Base-by-base conservation (phyloP, 805 yeast genomes). In the Grigorovia jiainica region DNA sequence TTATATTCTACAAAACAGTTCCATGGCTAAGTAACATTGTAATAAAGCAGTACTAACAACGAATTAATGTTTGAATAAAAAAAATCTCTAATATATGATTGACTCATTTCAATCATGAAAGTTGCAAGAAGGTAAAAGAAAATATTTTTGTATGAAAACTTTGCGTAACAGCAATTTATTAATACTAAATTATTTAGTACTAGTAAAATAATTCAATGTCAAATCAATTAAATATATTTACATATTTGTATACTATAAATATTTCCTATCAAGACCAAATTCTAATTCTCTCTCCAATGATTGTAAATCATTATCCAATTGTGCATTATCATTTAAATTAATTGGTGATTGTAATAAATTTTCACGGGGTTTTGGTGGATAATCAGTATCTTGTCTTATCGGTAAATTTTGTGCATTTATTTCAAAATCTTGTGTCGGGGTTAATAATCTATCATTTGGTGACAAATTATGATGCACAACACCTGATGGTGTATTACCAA, bases 281-380 rank as follows among this genome's bases (percentile, higher is more conserved):
- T 78, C 85, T 51, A 80, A 57, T 47, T 81, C 87, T 46, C 70
- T 74, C 49, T 80, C 87, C 34, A 80, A 57, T 7, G 31, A 27
- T 13, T 27, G 31, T 4, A 27, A 15, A 13, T 27, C 31, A 15
- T 27, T 13, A 41, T 76, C 81, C 25, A 67, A 55, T 31, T 67
- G 55, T 7, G 51, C 53, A 42, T 52, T 50, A 31, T 50, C 50
- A 17, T 13, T 34, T 27, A 52, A 31, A 6, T 41, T 47, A 24
- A 45, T 38, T 13, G 61, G 55, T 3, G 62, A 51, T 13, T 50
- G 56, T 27, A 57, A 39, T 27, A 59, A 53, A 41, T 66, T 72
- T 52, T 78, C 84, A 44, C 73, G 79, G 3, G 84, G 83, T 51
- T 73, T 70, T 38, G 83, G 84, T 7, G 82, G 84, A 38, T 70